Evolutionary conservation across 1,284 basidiomycete species (phyloP), one percentile per base, ranked within the genome.

Genomic region (Serendipita sp.): DNA sequence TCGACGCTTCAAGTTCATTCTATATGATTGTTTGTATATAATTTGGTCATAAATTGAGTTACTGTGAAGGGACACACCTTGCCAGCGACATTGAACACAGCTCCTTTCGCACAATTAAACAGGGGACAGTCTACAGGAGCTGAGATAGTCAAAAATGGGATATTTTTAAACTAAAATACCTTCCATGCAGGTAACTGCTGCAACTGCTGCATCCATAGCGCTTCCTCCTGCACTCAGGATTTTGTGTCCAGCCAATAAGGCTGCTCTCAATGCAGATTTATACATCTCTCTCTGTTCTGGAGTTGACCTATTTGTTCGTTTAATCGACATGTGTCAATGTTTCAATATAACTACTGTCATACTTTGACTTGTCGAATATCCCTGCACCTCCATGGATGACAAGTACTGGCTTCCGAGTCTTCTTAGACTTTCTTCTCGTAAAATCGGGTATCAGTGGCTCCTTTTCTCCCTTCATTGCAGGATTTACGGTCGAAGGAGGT

Each of bases 321-420:
- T 5, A 22, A 43, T 38, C 55, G 34, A 34, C 29, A 62, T 12
- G 45, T 38, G 6, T 38, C 35, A 12, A 38, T 12, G 35, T 12
- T 38, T 38, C 12, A 12, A 38, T 12, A 12, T 12, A 38, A 38
- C 12, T 5, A 12, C 12, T 13, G 42, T 29, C 17, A 44, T 50
- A 65, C 65, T 47, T 50, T 47, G 77, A 72, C 64, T 76, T 78
- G 34, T 74, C 73, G 77, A 89, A 84, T 1, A 79, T 83, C 3
- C 86, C 84, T 1, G 86, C 85, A n/a, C 88, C 88, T 58, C 88
- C 88, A 71, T 91, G 88, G 64, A 90, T 82, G 58, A 87, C 84
- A 0, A 91, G 76, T 29, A 81, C 79, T 68, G 77, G 77, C 30
- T 71, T 73, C 44, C 58, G 22, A 26, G 29, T 41, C 3, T 49